These are phyloP conservation scores for Tympanopsis confertula DNA, from an alignment of 2,329 filamentous ascomycete genomes.

Conservation along the genomic window DNA sequence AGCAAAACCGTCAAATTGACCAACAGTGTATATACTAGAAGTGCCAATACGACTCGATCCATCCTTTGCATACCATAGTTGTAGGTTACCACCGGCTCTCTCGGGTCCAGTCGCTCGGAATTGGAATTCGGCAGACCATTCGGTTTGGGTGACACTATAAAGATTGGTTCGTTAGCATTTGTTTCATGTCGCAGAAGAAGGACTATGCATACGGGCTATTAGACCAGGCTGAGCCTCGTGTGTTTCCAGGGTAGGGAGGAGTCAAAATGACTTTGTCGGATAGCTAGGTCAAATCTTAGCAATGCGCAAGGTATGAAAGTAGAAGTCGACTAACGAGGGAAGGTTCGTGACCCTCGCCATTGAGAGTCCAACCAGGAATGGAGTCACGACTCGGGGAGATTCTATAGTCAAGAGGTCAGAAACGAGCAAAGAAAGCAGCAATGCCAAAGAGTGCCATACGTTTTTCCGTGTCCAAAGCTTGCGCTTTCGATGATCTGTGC, in stretches of 20 bases:
- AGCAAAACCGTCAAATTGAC: constrained; percentile 79
- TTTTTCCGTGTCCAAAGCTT: neutral
- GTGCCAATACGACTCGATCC: constrained; percentile 54
- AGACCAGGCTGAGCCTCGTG: constrained; percentile 73
- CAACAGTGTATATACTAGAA: constrained; percentile 73
- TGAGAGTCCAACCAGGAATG: neutral
- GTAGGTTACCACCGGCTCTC: constrained; percentile 74
- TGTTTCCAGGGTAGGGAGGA: constrained; percentile 74
- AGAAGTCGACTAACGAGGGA: neutral
- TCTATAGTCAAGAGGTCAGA: neutral
- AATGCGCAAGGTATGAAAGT: neutral
- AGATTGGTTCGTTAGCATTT: neutral
- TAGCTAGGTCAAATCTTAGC: constrained; percentile 25
- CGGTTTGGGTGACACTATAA: constrained; percentile 42
- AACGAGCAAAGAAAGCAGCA: neutral
- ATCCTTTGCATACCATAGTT: constrained; percentile 78
- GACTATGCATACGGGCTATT: constrained; percentile 35
- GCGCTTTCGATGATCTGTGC: neutral
- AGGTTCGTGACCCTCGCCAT: neutral
- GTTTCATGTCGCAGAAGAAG: constrained; percentile 1
- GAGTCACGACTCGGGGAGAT: neutral
- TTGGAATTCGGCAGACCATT: constrained; percentile 75
- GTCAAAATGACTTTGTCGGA: constrained; percentile 90
- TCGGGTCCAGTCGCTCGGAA: constrained; percentile 83
- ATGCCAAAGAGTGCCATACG: neutral